phyloP scores from a whole-genome alignment of 2,329 filamentous ascomycete species.

The Thielaviopsis musarum region DNA sequence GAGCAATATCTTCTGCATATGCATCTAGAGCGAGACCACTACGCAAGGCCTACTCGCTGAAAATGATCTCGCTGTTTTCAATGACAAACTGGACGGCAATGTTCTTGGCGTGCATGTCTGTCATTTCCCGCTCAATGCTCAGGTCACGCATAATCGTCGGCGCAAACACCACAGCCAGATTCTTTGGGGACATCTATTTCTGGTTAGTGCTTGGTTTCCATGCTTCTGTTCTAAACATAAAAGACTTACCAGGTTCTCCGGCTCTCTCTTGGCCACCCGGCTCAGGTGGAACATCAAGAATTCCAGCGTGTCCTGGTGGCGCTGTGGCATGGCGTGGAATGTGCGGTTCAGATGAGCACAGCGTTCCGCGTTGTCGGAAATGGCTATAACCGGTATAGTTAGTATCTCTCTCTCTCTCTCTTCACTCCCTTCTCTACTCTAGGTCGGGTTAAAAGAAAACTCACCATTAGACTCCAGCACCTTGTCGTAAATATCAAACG shows the following conservation, averaged over 20 bases:
- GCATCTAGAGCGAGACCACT: slow-evolving; percentile 4
- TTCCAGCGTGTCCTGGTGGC: slow-evolving; percentile 78
- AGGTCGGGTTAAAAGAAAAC: slow-evolving; percentile 18
- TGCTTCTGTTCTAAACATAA: too few species aligned
- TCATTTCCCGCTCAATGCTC: slow-evolving; percentile 86
- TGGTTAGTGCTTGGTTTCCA: background rate
- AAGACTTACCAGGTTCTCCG: slow-evolving; percentile 59
- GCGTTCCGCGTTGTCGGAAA: slow-evolving; percentile 49
- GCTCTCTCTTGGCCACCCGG: slow-evolving; percentile 66
- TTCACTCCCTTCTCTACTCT: background rate
- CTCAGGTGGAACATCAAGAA: slow-evolving; percentile 89
- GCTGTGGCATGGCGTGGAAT: slow-evolving; percentile 61
- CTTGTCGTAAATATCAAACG: slow-evolving; percentile 80
- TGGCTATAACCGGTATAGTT: slow-evolving; percentile 26
- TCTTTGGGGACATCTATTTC: slow-evolving; percentile 78
- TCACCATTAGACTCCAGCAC: slow-evolving; percentile 66
- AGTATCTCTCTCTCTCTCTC: background rate
- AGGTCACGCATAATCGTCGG: slow-evolving; percentile 91
- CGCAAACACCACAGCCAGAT: slow-evolving; percentile 90
- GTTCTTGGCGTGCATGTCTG: slow-evolving; percentile 88
- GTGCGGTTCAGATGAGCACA: slow-evolving; percentile 55
- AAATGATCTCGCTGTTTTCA: slow-evolving; percentile 74
- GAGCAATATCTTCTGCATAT: background rate
- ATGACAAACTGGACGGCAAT: slow-evolving; percentile 82
- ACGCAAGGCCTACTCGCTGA: slow-evolving; percentile 29